Base-by-base conservation (phyloP, 2,329 filamentous ascomycete species). In the Colletotrichum tropicale region DNA sequence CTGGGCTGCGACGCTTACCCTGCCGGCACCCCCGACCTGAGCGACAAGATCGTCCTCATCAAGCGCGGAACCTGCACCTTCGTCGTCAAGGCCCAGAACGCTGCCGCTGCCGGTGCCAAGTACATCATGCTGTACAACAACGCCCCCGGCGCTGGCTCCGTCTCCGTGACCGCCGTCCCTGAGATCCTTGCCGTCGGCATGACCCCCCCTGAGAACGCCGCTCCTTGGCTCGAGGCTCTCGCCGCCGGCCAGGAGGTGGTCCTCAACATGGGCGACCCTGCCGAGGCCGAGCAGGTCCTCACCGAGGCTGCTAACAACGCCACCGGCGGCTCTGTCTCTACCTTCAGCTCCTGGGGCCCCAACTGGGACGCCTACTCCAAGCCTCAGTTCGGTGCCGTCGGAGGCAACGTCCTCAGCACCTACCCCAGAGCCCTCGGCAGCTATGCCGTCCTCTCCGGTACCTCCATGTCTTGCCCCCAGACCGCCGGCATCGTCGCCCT, bases 111-210 rank as follows among this genome's bases (percentile, higher is more conserved):
- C 65, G 92, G 92, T 13, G 92, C 91, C 66, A 88, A 89, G 80
- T 92, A 93, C 77, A 82, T 94, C 70, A 82, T 94, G 77, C 85
- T 92, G 79, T 93, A 93, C 83, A 93, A 93, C 85, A 91, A 90
- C 77, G 82, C 81, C 6, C 77, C 78, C 8, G 85, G 83, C 16
- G 83, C 86, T 4, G 77, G 80, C 6, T 76, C 79, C 9, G 84
- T 86, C 13, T 81, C 85, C 48, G 82, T 85, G 5, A 77, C 79
- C 0, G 34, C 60, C 2, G 84, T 84, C 2, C 55, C 80, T 0
- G 81, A 81, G 3, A 80, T 89, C 58, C 48, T 80, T 13, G 88
- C 81, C 15, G 80, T 83, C 1, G 87, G 83, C 61, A 88, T 89
- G 81, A 85, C 88, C 2, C 83, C 84, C 2, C 80, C 85, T 0